Base-by-base conservation (phyloP, 1,139 yeast genomes). In the Hyphopichia fennica region DNA sequence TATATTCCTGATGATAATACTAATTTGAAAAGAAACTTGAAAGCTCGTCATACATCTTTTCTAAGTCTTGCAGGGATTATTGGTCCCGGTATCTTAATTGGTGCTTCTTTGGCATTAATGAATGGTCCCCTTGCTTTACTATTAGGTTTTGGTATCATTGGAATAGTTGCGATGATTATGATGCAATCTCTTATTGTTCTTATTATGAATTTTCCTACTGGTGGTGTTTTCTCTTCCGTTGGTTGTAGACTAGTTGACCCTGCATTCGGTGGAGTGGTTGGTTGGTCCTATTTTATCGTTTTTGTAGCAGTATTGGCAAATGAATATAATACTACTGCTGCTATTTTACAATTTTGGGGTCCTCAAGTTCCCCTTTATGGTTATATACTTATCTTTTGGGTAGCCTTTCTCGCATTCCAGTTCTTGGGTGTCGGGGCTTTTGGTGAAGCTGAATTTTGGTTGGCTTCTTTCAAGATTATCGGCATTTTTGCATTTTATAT, bases 391-490 rank as follows among this genome's bases (percentile, higher is more conserved):
- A 67, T 81, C 7, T 75, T 81, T 49, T 81, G 84, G 84, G 60
- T 60, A 16, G 72, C 71, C 2, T 80, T 82, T 50, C 55, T 76
- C 45, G 74, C 64, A 4, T 77, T 81, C 54, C 84, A 79, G 52
- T 69, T 80, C 43, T 58, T 80, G 36, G 85, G 85, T 0, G 84
- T 81, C 2, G 63, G 67, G 4, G 75, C 75, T 1, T 82, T 79
- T 53, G 96, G 95, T 32, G 87, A 82, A 54, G 75, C 80, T 14
- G 88, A 82, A 58, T 82, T 73, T 55, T 79, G 84, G 82, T 63
- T 82, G 25, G 86, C 87, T 0, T 57, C 79, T 41, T 57, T 77
- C 53, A 82, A 82, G 57, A 66, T 82, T 14, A 51, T 74, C 5
- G 83, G 82, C 1, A 63, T 82, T 28, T 57, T 75, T 5, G 85